phyloP scores from a whole-genome alignment of 805 yeast genomes.

The Zygoascus flipseniorum region DNA sequence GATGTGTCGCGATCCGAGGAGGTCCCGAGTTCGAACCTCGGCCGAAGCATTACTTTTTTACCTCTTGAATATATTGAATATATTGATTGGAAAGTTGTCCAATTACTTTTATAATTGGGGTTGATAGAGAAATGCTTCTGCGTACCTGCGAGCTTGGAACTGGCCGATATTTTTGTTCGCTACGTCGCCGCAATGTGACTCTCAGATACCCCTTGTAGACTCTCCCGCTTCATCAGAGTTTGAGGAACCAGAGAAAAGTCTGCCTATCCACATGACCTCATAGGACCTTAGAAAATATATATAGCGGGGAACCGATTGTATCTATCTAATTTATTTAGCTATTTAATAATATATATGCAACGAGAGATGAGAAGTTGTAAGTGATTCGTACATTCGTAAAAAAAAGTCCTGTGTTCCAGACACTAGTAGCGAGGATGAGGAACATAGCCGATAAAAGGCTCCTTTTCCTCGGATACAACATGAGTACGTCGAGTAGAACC shows the following conservation, averaged over 20 bases:
- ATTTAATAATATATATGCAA: neutral
- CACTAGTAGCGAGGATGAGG: conserved; percentile 6
- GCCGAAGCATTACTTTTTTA: conserved; percentile 11
- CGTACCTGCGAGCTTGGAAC: no score
- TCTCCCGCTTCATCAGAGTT: no score
- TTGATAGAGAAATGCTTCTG: no score
- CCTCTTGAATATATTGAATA: neutral
- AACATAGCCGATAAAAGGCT: conserved; percentile 25
- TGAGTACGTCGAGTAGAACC: conserved; percentile 25
- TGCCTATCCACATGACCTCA: no score
- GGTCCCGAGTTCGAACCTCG: conserved; percentile 22
- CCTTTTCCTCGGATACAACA: conserved; percentile 18
- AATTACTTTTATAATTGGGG: no score
- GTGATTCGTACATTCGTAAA: neutral
- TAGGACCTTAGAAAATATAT: neutral
- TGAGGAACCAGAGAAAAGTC: no score
- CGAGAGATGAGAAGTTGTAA: neutral
- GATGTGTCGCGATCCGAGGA: conserved; percentile 14
- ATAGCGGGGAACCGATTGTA: neutral
- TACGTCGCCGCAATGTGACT: no score
- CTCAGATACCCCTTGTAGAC: no score
- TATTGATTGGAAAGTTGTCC: no score
- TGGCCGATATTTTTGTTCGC: no score
- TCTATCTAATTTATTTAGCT: neutral
- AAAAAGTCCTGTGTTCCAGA: neutral